Base-by-base conservation (phyloP, 1,284 basidiomycete genomes). In the Boletus smithii region DNA sequence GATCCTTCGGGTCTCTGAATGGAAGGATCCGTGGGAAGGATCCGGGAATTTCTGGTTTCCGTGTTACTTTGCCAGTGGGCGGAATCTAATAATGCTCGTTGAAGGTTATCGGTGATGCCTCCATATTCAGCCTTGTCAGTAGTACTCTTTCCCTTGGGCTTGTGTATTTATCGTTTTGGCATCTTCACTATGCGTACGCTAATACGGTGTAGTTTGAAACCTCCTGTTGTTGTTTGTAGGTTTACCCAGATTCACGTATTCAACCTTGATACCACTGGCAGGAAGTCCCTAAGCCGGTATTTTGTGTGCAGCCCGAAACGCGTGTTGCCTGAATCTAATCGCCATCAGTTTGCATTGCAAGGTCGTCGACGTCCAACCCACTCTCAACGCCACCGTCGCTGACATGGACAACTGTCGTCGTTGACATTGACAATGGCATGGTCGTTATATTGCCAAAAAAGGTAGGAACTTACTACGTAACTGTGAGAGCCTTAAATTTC, bases 381-480 rank as follows among this genome's bases (percentile, higher is more conserved):
- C 8, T 26, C 24, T 8, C 24, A 26, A 26, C 24, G 24, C 24
- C 24, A 10, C 7, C 9, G 24, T 20, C 8, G 24, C 8, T 16
- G 16, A 16, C 30, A 14, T 5, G 13, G 20, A 4, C 13, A 1
- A 10, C 24, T 10, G 24, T 26, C 24, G 24, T 26, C 24, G 24
- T 26, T 9, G 24, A 26, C 33, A 23, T 10, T 11, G 10, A 8
- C 17, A 11, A 20, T 46, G 38, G 10, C 17, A 13, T 23, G 16
- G 20, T 20, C 4, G 20, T 20, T 20, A 20, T 14, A 18, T 39
- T 53, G 14, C 55, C 56, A 27, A 57, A 61, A 61, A 49, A 33
- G 24, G 59, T 26, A 51, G 20, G 44, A 39, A 40, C 37, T 39
- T 17, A 34, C 35, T 53, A 55, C 40, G 42, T 42, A 43, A 57